These are phyloP conservation scores for Paratrimastix pyriformis DNA, from an alignment of 78 protist genomes.

Conservation along the genomic window DNA sequence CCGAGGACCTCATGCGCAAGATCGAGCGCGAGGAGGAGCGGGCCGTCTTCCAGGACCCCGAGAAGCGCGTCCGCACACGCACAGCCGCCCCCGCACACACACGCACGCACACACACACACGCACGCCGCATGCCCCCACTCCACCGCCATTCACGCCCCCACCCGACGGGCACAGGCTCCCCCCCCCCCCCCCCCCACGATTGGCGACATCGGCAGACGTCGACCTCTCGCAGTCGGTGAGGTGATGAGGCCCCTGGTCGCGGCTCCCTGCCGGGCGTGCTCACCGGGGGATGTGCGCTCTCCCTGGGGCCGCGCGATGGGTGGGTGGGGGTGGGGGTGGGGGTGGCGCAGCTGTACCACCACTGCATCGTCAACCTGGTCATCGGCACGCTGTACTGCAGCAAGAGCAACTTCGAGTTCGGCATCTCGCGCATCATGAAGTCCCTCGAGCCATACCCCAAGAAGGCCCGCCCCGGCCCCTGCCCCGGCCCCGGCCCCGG, in stretches of 20 bases:
- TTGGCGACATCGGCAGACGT: too few relatives aligned
- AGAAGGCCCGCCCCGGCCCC: constrained; percentile 34
- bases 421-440: constrained; percentile 61
- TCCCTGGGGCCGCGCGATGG: too few relatives aligned
- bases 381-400: constrained; percentile 75
- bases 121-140: too few relatives aligned
- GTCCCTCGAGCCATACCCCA: constrained; percentile 52
- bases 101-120: too few relatives aligned
- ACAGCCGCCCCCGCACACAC: too few relatives aligned
- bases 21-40: constrained; percentile 59
- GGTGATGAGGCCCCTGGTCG: too few relatives aligned
- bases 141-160: not conserved
- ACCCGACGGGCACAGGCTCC: not conserved
- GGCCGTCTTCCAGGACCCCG: constrained; percentile 26
- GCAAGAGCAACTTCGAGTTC: constrained; percentile 56
- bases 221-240: too few relatives aligned
- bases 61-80: too few relatives aligned
- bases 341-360: constrained; percentile 39
- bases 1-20: constrained; percentile 53
- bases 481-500: too few relatives aligned
- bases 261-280: too few relatives aligned
- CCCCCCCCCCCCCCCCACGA: not conserved
- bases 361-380: constrained; percentile 69
- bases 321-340: too few relatives aligned
- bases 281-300: too few relatives aligned